Base-by-base conservation (phyloP, 116 monocot species). In the Trichopus zeylanicus region DNA sequence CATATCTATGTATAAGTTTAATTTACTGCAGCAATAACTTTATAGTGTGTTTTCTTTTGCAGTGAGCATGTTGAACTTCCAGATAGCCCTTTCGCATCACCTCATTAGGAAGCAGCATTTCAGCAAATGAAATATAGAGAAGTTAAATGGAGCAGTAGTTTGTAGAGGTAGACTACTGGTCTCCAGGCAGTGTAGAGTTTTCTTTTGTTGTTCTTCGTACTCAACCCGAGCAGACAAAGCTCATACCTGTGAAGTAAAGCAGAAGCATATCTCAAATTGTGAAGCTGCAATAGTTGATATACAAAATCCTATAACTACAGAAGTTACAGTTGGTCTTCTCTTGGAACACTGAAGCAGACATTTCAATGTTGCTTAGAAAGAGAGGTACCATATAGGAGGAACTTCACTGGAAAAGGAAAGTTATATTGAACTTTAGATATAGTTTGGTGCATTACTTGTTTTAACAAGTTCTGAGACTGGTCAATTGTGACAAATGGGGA, bases 51-150 rank as follows among this genome's bases (percentile, higher is more conserved):
- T 47, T 47, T 23, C 18, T 24, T 49, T 48, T 71, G 60, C 71
- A 64, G 80, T 48, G 48, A 22, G 37, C 59, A 67, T 18, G 61
- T 80, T 60, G 75, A 75, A 54, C 75, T 80, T 20, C 80, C 80
- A 0, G 71, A 80, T 4, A 80, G 71, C n/a, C 80, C 80, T 1
- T 80, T 80, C 37, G 59, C 60, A 56, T 67, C 60, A 57, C 62
- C 46, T 12, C 31, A n/a, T 46, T 46, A 60, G 75, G 32, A 68
- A 59, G 63, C 48, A 57, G 59, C 66, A 59, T 67, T 42, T 62
- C n/a, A n/a, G n/a, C n/a, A n/a, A n/a, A 61, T 11, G 32, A 51
- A 48, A 55, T 18, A 67, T 55, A 47, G 59, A 67, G 55, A 56
- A n/a, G n/a, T n/a, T 66, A 29, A 60, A 12, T 34, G 46, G 51